phyloP scores from a whole-genome alignment of 306 rosid genomes.

The Pachyrhizus erosus region DNA sequence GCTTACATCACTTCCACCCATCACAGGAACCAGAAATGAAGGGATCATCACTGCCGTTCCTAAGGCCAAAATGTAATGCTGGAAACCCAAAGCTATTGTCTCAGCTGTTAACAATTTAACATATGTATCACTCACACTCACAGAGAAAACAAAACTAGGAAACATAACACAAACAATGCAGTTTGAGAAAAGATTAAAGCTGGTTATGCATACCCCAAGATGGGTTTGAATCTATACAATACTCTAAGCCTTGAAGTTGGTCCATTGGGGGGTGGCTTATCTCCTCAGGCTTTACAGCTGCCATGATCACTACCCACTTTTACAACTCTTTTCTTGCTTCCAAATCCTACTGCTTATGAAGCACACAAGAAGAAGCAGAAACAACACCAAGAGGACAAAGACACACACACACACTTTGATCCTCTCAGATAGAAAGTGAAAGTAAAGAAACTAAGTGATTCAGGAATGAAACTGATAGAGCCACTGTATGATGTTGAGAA shows the following conservation, averaged over 20 bases:
- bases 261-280: slow-evolving; percentile 92
- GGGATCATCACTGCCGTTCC: slow-evolving; percentile 99
- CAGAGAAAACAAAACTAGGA: background rate
- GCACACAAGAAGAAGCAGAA: slow-evolving; percentile 36
- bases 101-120: slow-evolving; percentile 67
- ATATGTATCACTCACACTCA: slow-evolving; percentile 7
- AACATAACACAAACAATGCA: slow-evolving; percentile 2
- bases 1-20: slow-evolving; percentile 96
- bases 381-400: slow-evolving; percentile 6
- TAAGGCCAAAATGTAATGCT: slow-evolving; percentile 94
- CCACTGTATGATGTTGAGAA: slow-evolving; percentile 36
- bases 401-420: slow-evolving; percentile 6
- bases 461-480: slow-evolving; percentile 16
- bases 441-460: slow-evolving; percentile 19
- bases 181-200: slow-evolving; percentile 35
- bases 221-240: slow-evolving; percentile 97
- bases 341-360: slow-evolving; percentile 43
- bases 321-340: slow-evolving; percentile 35
- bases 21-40: slow-evolving; percentile 86
- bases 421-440: background rate
- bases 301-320: slow-evolving; percentile 65
- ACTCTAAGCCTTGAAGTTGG: slow-evolving; percentile 98
- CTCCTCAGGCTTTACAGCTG: slow-evolving; percentile 78
- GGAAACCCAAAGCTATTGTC: slow-evolving; percentile 87
- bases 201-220: slow-evolving; percentile 73